A percentile compares a stretch with the other conserved stretches of the same genome.
Evolutionary conservation across 345 rosid species (phyloP).

Genomic region (Syzygium aqueum): DNA sequence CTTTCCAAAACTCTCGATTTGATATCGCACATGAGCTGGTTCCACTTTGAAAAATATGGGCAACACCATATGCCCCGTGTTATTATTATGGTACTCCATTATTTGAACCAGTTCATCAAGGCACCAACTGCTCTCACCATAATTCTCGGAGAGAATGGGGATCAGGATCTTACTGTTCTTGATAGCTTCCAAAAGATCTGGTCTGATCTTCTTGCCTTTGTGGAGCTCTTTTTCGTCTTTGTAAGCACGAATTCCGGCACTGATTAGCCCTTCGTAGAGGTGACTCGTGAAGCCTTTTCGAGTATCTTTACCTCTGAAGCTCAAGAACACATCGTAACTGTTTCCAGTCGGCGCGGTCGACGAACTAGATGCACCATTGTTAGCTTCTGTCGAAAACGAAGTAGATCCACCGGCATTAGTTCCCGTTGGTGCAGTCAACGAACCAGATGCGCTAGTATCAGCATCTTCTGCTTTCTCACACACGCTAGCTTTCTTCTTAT

Average conservation of each 20-base stretch:
- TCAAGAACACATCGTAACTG: background rate
- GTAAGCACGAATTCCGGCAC: background rate
- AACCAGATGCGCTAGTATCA: background rate
- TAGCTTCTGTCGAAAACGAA: background rate
- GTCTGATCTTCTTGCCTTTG: background rate
- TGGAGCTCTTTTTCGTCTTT: background rate
- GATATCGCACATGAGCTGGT: background rate
- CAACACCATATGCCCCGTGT: too few species aligned
- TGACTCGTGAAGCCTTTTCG: background rate
- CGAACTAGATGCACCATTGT: background rate
- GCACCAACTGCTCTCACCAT: too few species aligned
- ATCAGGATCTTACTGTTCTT: background rate
- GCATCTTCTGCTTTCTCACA: background rate
- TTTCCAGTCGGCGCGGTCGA: background rate
- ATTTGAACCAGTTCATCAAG: too few species aligned
- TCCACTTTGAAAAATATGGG: too few species aligned
- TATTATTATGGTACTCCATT: too few species aligned
- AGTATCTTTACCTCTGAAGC: background rate
- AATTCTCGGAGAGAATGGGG: too few species aligned
- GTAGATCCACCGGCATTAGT: background rate
- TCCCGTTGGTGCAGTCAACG: background rate
- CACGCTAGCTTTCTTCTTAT: background rate
- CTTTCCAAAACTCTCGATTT: background rate
- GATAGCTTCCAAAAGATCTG: background rate
- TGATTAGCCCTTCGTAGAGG: background rate